A percentile compares a stretch with the other conserved stretches of the same genome.
Evolutionary conservation across 2,329 filamentous ascomycete genomes (phyloP).

Genomic region (Hymenoscyphus salicellus): DNA sequence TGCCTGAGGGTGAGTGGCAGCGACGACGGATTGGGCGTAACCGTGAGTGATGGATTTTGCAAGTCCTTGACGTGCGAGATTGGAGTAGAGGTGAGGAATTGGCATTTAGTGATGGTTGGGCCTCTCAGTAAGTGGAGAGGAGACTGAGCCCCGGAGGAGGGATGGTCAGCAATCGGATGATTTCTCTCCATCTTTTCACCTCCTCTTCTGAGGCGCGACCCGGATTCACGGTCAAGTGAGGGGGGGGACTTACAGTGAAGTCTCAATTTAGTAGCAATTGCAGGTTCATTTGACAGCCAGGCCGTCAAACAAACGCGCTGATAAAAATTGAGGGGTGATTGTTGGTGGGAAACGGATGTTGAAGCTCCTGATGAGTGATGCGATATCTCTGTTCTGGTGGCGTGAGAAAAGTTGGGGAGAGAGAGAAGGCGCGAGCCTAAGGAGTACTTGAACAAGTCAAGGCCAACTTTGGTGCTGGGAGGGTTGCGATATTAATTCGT

Average conservation of each 20-base stretch:
- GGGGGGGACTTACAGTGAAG: slow-evolving; percentile 24
- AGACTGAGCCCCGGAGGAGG: slow-evolving; percentile 24
- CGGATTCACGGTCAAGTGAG: background rate
- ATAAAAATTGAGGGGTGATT: slow-evolving; percentile 31
- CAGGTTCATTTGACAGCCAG: slow-evolving; percentile 99
- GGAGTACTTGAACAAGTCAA: slow-evolving; percentile 13
- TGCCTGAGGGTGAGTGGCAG: slow-evolving; percentile 82
- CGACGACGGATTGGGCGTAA: slow-evolving; percentile 96
- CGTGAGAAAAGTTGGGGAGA: slow-evolving; percentile 11
- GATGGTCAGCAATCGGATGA: slow-evolving; percentile 17
- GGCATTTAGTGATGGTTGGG: slow-evolving; percentile 81
- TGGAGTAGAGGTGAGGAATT: slow-evolving; percentile 69
- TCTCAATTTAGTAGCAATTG: slow-evolving; percentile 45
- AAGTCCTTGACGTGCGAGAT: slow-evolving; percentile 95
- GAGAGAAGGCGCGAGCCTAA: slow-evolving; percentile 14
- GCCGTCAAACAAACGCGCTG: slow-evolving; percentile 93
- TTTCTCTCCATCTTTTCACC: background rate
- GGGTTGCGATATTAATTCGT: slow-evolving; percentile 17
- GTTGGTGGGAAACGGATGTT: slow-evolving; percentile 11
- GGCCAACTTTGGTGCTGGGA: slow-evolving; percentile 15
- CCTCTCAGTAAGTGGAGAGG: slow-evolving; percentile 56
- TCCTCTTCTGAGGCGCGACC: background rate
- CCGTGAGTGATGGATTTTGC: slow-evolving; percentile 96
- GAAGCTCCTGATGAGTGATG: slow-evolving; percentile 14
- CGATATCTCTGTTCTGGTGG: background rate